Evolutionary conservation across 345 rosid species (phyloP).

Genomic region (Stellera chamaejasme): DNA sequence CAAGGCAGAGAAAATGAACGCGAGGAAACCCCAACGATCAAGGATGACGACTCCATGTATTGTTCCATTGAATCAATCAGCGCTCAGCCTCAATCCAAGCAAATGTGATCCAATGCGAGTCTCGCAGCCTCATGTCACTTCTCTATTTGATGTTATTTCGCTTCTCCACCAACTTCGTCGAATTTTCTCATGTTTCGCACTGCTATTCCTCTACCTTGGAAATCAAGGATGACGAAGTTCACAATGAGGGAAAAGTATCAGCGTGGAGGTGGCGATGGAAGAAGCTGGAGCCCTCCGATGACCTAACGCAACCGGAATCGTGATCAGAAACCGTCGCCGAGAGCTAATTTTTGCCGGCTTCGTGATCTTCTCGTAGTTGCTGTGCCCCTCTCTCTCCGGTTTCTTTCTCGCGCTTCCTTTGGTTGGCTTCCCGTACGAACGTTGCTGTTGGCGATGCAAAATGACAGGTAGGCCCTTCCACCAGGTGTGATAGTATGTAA

Average conservation of each 20-base stretch:
- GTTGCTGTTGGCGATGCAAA: conserved; percentile 9
- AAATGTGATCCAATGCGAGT: not conserved
- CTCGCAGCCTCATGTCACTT: not conserved
- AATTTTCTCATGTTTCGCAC: not conserved
- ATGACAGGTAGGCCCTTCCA: conserved; percentile 18
- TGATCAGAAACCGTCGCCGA: not conserved
- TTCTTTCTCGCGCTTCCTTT: not conserved
- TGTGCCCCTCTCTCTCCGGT: conserved; percentile 16
- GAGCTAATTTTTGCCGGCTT: not conserved
- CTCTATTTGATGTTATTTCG: not conserved
- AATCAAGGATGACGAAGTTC: conserved; percentile 10
- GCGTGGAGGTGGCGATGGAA: conserved; percentile 11
- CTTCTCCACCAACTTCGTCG: not conserved
- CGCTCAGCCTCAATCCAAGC: conserved; percentile 1
- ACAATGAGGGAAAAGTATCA: not conserved
- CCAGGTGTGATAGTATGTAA: not conserved
- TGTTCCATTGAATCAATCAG: conserved; percentile 9
- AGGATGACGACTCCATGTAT: conserved; percentile 12
- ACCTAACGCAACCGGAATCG: not conserved
- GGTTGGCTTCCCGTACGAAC: conserved; percentile 20
- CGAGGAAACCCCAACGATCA: conserved; percentile 12
- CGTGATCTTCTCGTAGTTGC: conserved; percentile 1
- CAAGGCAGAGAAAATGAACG: conserved; percentile 20
- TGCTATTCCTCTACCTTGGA: not conserved
- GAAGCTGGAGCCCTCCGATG: conserved; percentile 6